These are phyloP conservation scores for Colletotrichum horii DNA, from an alignment of 2,329 filamentous ascomycete species.

Conservation along the genomic window DNA sequence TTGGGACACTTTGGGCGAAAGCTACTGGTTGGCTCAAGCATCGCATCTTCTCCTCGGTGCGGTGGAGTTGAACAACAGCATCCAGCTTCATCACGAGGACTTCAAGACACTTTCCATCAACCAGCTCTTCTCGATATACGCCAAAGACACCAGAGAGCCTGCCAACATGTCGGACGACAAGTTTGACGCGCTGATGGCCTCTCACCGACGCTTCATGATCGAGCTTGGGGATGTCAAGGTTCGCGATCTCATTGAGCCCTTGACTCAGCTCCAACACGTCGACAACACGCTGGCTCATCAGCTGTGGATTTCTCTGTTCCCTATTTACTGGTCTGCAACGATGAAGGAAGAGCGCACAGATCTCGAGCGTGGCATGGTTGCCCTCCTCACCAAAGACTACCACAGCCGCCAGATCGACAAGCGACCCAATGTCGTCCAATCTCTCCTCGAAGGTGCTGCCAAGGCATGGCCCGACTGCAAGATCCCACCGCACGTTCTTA, in stretches of 20 bases:
- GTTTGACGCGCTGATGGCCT: conserved; percentile 78
- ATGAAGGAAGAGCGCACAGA: conserved; percentile 88
- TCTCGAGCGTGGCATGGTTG: conserved; percentile 89
- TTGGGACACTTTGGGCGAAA: conserved; percentile 94
- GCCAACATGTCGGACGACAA: conserved; percentile 81
- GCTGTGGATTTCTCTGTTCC: conserved; percentile 91
- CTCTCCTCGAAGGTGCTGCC: conserved; percentile 85
- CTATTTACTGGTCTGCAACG: conserved; percentile 90
- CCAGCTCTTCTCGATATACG: conserved; percentile 74
- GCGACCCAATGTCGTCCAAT: conserved; percentile 93
- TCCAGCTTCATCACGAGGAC: conserved; percentile 83
- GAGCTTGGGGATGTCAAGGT: conserved; percentile 87
- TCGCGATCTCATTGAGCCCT: conserved; percentile 86
- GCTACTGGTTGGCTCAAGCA: conserved; percentile 96
- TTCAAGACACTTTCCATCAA: conserved; percentile 80
- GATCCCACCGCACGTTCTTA: conserved; percentile 93
- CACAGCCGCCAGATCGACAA: conserved; percentile 94
- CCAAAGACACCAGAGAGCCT: conserved; percentile 68
- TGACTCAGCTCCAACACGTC: conserved; percentile 90
- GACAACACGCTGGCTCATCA: conserved; percentile 83
- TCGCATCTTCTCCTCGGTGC: conserved; percentile 91
- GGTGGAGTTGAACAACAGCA: conserved; percentile 80
- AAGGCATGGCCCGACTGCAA: conserved; percentile 87
- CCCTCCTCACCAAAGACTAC: conserved; percentile 91
- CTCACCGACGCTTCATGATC: conserved; percentile 81